Percentiles rank a stretch among this genome's conserved stretches.
Conservation (phyloP, 371 early-diverging fungal genomes). For the Parasitella parasitica region DNA sequence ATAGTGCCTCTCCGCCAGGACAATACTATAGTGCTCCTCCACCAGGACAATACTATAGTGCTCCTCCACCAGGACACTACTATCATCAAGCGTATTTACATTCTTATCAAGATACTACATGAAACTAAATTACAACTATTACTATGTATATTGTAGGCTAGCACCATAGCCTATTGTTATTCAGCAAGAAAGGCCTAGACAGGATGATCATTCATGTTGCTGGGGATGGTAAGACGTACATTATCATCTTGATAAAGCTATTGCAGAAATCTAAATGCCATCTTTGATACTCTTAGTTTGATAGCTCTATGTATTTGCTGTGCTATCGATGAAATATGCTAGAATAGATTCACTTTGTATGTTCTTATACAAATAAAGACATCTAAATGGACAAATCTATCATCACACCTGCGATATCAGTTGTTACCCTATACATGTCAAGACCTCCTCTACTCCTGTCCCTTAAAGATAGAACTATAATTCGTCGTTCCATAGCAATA, state of each 20-base stretch:
- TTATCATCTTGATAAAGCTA: neutral
- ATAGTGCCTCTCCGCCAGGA: conserved; percentile 7
- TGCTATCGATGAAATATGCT: conserved; percentile 15
- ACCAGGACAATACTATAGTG: conserved; percentile 5
- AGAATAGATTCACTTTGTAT: neutral
- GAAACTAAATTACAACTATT: neutral
- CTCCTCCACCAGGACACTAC: conserved; percentile 8
- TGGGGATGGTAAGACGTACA: conserved; percentile 11
- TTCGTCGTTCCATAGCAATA: too few species aligned
- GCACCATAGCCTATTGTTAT: conserved; percentile 18
- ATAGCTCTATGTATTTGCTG: conserved; percentile 21
- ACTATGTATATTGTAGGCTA: neutral
- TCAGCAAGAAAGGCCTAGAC: conserved; percentile 17
- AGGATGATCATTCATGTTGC: conserved; percentile 14
- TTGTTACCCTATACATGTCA: too few species aligned
- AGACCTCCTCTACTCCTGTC: too few species aligned
- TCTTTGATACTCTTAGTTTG: too few species aligned
- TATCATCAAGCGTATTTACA: conserved; percentile 15
- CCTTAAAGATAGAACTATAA: too few species aligned
- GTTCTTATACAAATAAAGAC: neutral
- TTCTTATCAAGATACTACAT: neutral
- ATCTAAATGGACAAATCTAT: too few species aligned
- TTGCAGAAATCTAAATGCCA: too few species aligned
- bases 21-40: conserved; percentile 11
- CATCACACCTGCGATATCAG: too few species aligned